Base-by-base conservation (phyloP, 2,329 filamentous ascomycete species). In the Fusarium algeriense region DNA sequence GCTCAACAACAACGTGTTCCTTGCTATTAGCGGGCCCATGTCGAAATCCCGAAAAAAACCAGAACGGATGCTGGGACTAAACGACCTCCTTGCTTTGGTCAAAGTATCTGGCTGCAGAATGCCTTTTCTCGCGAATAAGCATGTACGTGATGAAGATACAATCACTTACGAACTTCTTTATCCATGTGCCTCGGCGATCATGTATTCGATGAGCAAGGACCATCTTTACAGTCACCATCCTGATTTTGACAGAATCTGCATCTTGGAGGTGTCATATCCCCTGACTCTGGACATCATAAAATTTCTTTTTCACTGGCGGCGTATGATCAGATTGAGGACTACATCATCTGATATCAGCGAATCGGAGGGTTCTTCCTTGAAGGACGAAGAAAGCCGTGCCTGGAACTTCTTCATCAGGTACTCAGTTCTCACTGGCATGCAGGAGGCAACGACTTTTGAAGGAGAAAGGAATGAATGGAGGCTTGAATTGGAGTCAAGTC, bases 281-380 rank as follows among this genome's bases (percentile, higher is more conserved):
- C 35, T 59, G 23, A 65, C 14, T 4, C 26, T 65, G 13, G 26
- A 50, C 15, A 45, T 40, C 4, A 59, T 50, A 23, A 65, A 30
- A 14, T 65, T 58, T n/a, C 44, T 65, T 14, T 65, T 50, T 26
- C 60, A 65, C 17, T 65, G 62, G 62, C 64, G 44, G 23, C 46
- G 41, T 19, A 43, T 59, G n/a, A 30, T 65, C 11, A 28, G 30
- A 11, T 15, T 38, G 17, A 65, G 38, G 23, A 20, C 23, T n/a
- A 19, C 41, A 13, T 12, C 14, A n/a, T 14, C 23, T 37, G 14
- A 23, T 17, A 8, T 7, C 12, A 45, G 30, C 13, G 55, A 35
- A 20, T 38, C 40, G 4, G 14, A 26, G 13, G 40, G 30, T 15
- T 45, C 32, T 20, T 65, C 41, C 3, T 5, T 65, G 20, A 30